Percentiles rank a stretch among this genome's conserved stretches.
phyloP scores from a whole-genome alignment of 2,329 filamentous ascomycete species.

The Chrysosporium keratinophilum region DNA sequence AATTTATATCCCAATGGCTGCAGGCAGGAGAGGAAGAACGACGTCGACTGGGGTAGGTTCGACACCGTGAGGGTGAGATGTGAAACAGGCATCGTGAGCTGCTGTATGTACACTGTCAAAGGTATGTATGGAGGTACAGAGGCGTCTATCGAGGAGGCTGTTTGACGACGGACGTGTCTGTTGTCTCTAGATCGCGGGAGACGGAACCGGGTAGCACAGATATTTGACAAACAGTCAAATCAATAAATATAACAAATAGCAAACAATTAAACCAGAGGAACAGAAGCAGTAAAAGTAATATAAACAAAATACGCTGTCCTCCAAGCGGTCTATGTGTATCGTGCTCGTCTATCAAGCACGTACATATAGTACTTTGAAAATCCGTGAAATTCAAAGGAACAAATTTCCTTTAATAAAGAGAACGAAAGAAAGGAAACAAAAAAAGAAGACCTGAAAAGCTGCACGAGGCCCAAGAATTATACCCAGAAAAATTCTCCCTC shows the following conservation, averaged over 20 bases:
- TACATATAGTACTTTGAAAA: too few species aligned
- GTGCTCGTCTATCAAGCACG: too few species aligned
- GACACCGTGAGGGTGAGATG: constrained; percentile 59
- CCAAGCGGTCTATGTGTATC: too few species aligned
- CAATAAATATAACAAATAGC: not conserved
- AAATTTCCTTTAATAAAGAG: constrained; percentile 2
- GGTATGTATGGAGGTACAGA: not conserved
- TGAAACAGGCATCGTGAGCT: constrained; percentile 46
- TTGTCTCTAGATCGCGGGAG: not conserved
- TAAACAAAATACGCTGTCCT: not conserved
- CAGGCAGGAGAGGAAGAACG: constrained; percentile 70
- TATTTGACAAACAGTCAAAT: constrained; percentile 6
- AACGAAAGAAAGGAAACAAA: constrained; percentile 1
- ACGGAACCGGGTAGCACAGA: not conserved
- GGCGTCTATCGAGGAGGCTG: constrained; percentile 1
- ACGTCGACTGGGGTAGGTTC: constrained; percentile 66
- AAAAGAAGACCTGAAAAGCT: not conserved
- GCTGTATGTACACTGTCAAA: constrained; percentile 6
- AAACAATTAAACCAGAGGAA: not conserved
- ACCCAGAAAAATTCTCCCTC: too few species aligned
- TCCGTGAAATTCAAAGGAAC: not conserved
- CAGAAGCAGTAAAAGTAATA: not conserved
- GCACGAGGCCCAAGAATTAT: not conserved
- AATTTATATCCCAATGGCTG: constrained; percentile 70
- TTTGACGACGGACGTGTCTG: not conserved